A percentile compares a stretch with the other conserved stretches of the same genome.
Conservation (phyloP, 371 early-diverging fungal genomes). For the Apophysomyces sp. region DNA sequence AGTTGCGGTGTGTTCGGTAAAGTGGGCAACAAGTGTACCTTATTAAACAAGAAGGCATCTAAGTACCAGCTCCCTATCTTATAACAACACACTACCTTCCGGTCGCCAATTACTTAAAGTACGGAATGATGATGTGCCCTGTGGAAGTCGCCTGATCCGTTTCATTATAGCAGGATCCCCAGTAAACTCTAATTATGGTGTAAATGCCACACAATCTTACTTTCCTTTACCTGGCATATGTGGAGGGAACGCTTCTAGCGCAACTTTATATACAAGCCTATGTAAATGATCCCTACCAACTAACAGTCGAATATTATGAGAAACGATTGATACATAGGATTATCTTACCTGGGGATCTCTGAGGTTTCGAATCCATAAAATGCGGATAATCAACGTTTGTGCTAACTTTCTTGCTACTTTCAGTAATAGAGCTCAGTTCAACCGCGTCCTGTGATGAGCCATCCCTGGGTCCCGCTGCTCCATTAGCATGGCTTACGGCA, state of each 20-base stretch:
- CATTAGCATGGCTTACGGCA: constrained; percentile 14
- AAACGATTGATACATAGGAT: neutral
- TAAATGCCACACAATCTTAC: too few relatives aligned
- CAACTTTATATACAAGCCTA: constrained; percentile 38
- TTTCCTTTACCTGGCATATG: constrained; percentile 49
- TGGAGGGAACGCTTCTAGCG: constrained; percentile 50
- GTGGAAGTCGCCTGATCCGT: constrained; percentile 36
- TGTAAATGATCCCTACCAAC: constrained; percentile 49
- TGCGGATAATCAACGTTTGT: neutral
- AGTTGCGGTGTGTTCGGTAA: constrained; percentile 82
- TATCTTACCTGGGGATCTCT: constrained; percentile 11
- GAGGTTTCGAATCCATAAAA: neutral
- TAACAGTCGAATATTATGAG: neutral
- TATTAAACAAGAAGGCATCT: too few relatives aligned
- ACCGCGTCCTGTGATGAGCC: neutral
- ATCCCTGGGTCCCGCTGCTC: constrained; percentile 8
- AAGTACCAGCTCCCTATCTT: too few relatives aligned
- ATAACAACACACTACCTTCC: constrained; percentile 25
- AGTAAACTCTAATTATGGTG: constrained; percentile 34
- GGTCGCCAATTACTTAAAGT: constrained; percentile 45
- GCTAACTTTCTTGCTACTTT: neutral
- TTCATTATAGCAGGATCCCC: constrained; percentile 40
- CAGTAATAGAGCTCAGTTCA: neutral
- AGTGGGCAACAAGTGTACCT: constrained; percentile 76
- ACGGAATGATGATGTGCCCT: constrained; percentile 30